phyloP scores from a whole-genome alignment of 345 rosid genomes.

The Dimocarpus longan region DNA sequence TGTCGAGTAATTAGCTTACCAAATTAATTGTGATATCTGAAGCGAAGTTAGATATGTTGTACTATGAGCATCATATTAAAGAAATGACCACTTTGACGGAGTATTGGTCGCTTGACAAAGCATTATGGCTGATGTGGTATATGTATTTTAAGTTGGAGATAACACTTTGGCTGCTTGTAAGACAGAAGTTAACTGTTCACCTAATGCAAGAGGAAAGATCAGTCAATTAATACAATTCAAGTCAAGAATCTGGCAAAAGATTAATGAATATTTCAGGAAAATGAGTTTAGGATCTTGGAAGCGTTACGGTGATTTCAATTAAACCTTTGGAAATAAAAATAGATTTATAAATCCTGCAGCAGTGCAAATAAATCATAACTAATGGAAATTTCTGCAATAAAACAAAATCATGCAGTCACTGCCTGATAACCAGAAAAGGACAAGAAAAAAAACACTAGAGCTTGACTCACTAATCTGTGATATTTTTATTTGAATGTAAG shows the following conservation, averaged over 20 bases:
- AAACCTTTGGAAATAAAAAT: not conserved
- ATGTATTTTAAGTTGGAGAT: too few species aligned
- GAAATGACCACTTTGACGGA: too few species aligned
- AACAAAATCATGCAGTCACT: not conserved
- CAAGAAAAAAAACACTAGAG: not conserved
- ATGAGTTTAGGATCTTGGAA: not conserved
- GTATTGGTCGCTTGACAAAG: too few species aligned
- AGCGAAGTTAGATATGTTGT: too few species aligned
- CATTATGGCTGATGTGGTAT: too few species aligned
- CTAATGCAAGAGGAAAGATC: not conserved
- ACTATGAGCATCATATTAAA: too few species aligned
- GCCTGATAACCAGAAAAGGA: too few species aligned
- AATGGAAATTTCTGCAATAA: not conserved
- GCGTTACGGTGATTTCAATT: not conserved
- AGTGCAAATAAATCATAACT: too few species aligned
- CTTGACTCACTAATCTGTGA: not conserved
- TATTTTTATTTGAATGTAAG: conserved; percentile 8
- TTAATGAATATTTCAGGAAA: not conserved
- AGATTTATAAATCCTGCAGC: not conserved
- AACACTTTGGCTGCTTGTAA: too few species aligned
- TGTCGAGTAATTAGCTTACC: too few species aligned
- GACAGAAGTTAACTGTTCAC: too few species aligned
- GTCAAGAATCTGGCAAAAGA: not conserved
- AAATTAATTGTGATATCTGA: too few species aligned
- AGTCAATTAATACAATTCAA: not conserved